Evolutionary conservation across 2,329 filamentous ascomycete species (phyloP).

Genomic region (Ceratocystis ficicola): DNA sequence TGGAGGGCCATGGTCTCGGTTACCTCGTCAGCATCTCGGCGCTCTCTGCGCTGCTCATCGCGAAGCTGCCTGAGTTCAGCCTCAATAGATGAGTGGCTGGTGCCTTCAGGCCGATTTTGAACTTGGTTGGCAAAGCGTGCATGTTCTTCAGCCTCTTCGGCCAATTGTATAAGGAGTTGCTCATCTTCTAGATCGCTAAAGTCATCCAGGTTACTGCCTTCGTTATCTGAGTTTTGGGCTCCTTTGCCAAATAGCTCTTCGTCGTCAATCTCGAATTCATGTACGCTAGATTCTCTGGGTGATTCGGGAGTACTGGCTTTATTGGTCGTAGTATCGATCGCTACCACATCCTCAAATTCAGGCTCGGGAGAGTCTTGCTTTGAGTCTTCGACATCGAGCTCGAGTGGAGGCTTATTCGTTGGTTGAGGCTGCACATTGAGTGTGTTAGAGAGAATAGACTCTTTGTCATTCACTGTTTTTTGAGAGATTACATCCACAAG

Average conservation of each 20-base stretch:
- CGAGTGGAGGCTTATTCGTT: neutral
- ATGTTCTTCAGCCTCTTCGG: constrained; percentile 84
- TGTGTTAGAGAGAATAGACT: neutral
- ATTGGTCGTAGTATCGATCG: neutral
- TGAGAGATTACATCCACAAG: constrained; percentile 35
- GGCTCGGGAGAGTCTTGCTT: constrained; percentile 13
- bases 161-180: constrained; percentile 74
- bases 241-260: constrained; percentile 36
- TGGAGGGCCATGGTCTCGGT: constrained; percentile 92
- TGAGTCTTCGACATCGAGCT: constrained; percentile 3
- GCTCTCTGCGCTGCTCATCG: constrained; percentile 91
- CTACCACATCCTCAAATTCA: constrained; percentile 16
- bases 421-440: neutral
- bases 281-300: constrained; percentile 24
- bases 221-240: constrained; percentile 12
- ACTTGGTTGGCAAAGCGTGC: constrained; percentile 81
- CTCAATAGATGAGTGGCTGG: constrained; percentile 72
- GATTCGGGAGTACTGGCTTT: neutral
- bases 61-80: constrained; percentile 75
- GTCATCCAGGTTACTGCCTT: constrained; percentile 40
- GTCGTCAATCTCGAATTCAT: constrained; percentile 31
- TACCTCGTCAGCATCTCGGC: constrained; percentile 90
- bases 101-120: constrained; percentile 58
- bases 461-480: neutral
- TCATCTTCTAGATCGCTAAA: constrained; percentile 86